Percentiles rank a stretch among this genome's conserved stretches.
Evolutionary conservation across 495 filamentous ascomycete genomes (phyloP).

Genomic region (Aeminium ludgeri): DNA sequence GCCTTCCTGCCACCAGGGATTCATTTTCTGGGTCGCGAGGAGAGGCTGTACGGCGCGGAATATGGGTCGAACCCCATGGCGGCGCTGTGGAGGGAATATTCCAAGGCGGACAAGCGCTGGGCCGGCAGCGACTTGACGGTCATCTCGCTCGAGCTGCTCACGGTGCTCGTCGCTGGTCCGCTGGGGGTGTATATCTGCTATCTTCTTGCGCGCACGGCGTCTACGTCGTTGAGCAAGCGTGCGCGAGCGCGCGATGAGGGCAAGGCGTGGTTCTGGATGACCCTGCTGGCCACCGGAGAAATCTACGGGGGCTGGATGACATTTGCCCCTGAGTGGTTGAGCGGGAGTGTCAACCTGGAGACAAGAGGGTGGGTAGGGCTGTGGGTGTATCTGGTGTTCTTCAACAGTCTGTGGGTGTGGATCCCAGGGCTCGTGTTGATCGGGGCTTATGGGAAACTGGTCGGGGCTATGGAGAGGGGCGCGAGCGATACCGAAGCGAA

Average conservation of each 20-base stretch:
- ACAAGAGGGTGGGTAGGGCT: constrained; percentile 70
- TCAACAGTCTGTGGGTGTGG: constrained; percentile 78
- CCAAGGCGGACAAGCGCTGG: constrained; percentile 73
- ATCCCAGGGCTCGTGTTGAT: constrained; percentile 58
- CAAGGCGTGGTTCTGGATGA: constrained; percentile 29
- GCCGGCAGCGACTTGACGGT: constrained; percentile 60
- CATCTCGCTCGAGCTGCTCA: constrained; percentile 69
- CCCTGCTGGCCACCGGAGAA: constrained; percentile 76
- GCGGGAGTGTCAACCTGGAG: constrained; percentile 56
- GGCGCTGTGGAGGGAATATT: constrained; percentile 83
- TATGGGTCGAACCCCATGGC: constrained; percentile 50
- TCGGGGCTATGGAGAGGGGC: neutral
- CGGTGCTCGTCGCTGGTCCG: constrained; percentile 38
- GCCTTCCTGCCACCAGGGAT: constrained; percentile 28
- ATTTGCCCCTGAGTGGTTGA: constrained; percentile 87
- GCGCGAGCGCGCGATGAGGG: constrained; percentile 12
- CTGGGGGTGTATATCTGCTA: constrained; percentile 51
- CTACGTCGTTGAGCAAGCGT: no score
- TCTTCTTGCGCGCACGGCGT: constrained; percentile 29
- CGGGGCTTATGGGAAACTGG: constrained; percentile 31
- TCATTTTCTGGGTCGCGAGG: constrained; percentile 34
- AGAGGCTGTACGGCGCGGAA: constrained; percentile 53
- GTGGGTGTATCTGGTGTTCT: constrained; percentile 80
- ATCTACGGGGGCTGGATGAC: constrained; percentile 94
- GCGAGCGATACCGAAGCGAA: neutral